Conservation (phyloP, 2,329 filamentous ascomycete genomes). For the Aspergillus piperis region DNA sequence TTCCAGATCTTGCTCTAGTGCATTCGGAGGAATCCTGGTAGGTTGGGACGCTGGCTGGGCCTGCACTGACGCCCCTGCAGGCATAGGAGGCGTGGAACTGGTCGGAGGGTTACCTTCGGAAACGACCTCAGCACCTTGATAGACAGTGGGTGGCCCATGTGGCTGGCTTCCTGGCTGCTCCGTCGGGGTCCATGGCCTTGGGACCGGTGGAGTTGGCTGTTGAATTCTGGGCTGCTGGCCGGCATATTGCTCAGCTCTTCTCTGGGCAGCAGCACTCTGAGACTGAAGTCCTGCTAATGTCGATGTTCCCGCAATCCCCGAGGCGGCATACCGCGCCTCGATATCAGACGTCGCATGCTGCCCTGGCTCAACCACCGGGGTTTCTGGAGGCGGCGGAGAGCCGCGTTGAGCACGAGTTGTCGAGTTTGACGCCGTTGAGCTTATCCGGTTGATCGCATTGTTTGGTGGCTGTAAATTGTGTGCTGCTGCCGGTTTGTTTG, state of each 20-base stretch:
- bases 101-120: conserved; percentile 43
- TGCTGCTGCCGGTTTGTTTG: conserved; percentile 21
- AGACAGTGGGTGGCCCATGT: conserved; percentile 86
- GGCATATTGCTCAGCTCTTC: conserved; percentile 77
- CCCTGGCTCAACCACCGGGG: conserved; percentile 74
- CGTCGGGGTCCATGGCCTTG: conserved; percentile 89
- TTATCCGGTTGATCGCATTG: conserved; percentile 61
- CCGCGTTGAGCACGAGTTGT: conserved; percentile 90
- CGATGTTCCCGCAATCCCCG: conserved; percentile 82
- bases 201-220: conserved; percentile 35
- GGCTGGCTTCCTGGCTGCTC: conserved; percentile 83
- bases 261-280: conserved; percentile 78
- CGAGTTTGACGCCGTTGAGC: conserved; percentile 86
- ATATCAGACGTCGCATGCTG: conserved; percentile 76
- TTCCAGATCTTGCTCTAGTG: conserved; percentile 84
- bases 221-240: conserved; percentile 45
- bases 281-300: conserved; percentile 74
- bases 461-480: conserved; percentile 54
- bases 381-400: conserved; percentile 92
- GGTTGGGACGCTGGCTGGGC: conserved; percentile 24
- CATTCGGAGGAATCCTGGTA: conserved; percentile 59
- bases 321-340: conserved; percentile 86
- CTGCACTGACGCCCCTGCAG: conserved; percentile 25
- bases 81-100: conserved; percentile 40
- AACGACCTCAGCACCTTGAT: conserved; percentile 79